Conservation (phyloP, 2,329 filamentous ascomycete genomes). For the Fusarium subglutinans region DNA sequence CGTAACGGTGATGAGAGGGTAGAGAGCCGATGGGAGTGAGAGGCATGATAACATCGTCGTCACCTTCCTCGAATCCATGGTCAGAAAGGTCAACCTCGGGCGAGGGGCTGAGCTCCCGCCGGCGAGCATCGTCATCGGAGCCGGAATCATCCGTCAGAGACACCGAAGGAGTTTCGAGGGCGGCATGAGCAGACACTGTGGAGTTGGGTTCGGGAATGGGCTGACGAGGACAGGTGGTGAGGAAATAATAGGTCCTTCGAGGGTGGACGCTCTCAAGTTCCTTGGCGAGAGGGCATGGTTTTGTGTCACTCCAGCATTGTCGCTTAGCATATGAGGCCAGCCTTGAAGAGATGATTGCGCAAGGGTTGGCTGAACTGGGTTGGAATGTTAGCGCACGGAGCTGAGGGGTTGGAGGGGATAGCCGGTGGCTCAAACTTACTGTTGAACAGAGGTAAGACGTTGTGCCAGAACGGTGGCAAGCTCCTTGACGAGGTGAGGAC, state of each 20-base stretch:
- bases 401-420: conserved; percentile 23
- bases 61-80: conserved; percentile 81
- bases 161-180: conserved; percentile 84
- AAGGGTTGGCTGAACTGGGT: conserved; percentile 89
- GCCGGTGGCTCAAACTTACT: conserved; percentile 68
- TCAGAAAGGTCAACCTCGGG: conserved; percentile 93
- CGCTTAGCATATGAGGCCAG: conserved; percentile 91
- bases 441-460: conserved; percentile 84
- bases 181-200: conserved; percentile 39
- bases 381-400: conserved; percentile 41
- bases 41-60: conserved; percentile 68
- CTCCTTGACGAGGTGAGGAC: conserved; percentile 94
- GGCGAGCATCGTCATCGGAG: conserved; percentile 77
- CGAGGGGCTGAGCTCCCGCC: conserved; percentile 82
- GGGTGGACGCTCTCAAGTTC: conserved; percentile 93
- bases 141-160: conserved; percentile 63
- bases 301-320: conserved; percentile 77
- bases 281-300: conserved; percentile 90
- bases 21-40: conserved; percentile 72
- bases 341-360: conserved; percentile 93
- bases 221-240: conserved; percentile 87
- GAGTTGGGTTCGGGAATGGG: conserved; percentile 70
- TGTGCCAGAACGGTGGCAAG: conserved; percentile 81
- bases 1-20: conserved; percentile 56
- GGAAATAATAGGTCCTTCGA: conserved; percentile 94